Base-by-base conservation (phyloP, 768 basidiomycete genomes). In the Hemileccinum rubropunctum region DNA sequence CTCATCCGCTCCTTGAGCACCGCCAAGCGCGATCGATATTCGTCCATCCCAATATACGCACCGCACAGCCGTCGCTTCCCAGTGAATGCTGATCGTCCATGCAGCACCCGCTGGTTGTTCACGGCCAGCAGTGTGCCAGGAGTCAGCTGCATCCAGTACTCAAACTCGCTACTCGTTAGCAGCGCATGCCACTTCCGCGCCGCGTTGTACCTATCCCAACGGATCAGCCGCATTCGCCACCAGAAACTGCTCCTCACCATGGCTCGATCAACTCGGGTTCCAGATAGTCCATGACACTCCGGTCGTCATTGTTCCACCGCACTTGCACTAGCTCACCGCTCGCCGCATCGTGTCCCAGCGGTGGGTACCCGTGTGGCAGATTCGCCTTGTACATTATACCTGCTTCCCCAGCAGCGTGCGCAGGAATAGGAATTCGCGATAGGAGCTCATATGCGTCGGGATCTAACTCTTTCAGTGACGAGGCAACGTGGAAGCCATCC, bases 11-110 rank as follows among this genome's bases (percentile, higher is more conserved):
- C 86, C 30, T 63, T 69, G 7, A 91, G 72, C 12, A 88, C 84
- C 2, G 79, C 76, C 11, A 95, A 72, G 56, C 85, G 85, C 1
- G 92, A 94, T 34, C 78, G 77, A 65, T 86, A 98, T 64, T 99
- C 97, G 65, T 99, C 95, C 12, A 80, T 74, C 0, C 91, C 90
- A 50, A 98, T 80, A 65, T 99, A 99, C 0, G 95, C 97, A 3
- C 95, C 95, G 61, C 95, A 98, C 83, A 99, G 91, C 1, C 90
- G 80, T 3, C 95, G 81, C 66, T 82, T 81, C 12, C 95, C 95
- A 12, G 80, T 77, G 63, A 97, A 98, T 1, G 84, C 80, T 0
- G 93, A 91, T n/a, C 95, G 84, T 12, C 95, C 95, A 58, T 98
- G 95, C 43, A 98, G 73, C 12, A 98, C 91, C 18, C 95, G 82